phyloP scores from a whole-genome alignment of 2,329 filamentous ascomycete genomes.

The Pleochaeta shiraiana region DNA sequence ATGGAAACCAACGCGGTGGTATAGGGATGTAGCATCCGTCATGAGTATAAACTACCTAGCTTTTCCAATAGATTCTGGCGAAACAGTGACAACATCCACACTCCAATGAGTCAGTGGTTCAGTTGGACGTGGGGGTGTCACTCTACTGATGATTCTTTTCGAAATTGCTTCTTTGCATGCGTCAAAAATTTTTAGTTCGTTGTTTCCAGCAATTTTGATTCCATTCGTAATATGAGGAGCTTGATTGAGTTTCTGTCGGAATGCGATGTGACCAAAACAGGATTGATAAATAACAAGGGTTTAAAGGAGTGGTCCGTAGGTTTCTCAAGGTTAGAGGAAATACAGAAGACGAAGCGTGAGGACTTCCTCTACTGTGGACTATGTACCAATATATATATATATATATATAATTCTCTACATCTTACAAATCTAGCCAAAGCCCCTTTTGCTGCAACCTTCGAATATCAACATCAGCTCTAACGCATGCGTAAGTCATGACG shows the following conservation, averaged over 20 bases:
- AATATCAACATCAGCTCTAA: too few relatives aligned
- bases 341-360: too few relatives aligned
- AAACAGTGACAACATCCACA: not conserved
- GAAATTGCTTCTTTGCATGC: not conserved
- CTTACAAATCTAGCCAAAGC: too few relatives aligned
- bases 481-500: too few relatives aligned
- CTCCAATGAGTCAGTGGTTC: not conserved
- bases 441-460: too few relatives aligned
- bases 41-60: not conserved
- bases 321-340: too few relatives aligned
- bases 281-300: too few relatives aligned
- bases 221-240: not conserved
- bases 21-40: not conserved
- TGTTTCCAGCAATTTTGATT: not conserved
- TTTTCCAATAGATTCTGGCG: not conserved
- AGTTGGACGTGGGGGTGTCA: not conserved
- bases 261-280: too few relatives aligned
- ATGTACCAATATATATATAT: too few relatives aligned
- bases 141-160: not conserved
- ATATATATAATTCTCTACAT: too few relatives aligned
- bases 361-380: too few relatives aligned
- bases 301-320: too few relatives aligned
- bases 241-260: not conserved
- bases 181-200: not conserved
- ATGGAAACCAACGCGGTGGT: not conserved